Conservation (phyloP, 768 basidiomycete genomes). For the Amanita muscaria region DNA sequence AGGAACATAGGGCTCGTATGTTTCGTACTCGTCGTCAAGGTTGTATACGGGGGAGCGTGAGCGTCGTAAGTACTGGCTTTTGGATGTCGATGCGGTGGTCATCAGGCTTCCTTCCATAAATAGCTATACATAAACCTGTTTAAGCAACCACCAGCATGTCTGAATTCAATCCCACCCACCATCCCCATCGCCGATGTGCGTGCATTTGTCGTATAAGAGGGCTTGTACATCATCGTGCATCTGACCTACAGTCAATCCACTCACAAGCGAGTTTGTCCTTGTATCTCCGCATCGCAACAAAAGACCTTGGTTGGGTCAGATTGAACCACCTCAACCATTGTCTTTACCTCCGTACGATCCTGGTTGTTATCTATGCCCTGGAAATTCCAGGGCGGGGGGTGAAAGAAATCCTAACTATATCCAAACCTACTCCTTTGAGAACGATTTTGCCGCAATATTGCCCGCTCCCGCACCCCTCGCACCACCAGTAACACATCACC, state of each 20-base stretch:
- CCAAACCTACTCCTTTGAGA: slow-evolving; percentile 64
- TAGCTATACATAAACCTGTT: no score
- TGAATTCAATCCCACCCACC: slow-evolving; percentile 49
- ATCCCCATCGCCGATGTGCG: slow-evolving; percentile 68
- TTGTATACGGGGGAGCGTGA: slow-evolving; percentile 46
- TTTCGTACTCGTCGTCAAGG: slow-evolving; percentile 53
- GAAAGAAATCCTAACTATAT: slow-evolving; percentile 55
- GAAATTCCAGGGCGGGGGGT: slow-evolving; percentile 71
- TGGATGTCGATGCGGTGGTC: slow-evolving; percentile 29
- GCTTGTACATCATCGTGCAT: slow-evolving; percentile 6
- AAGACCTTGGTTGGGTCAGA: slow-evolving; percentile 87
- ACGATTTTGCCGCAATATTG: slow-evolving; percentile 78
- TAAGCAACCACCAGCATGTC: slow-evolving; percentile 16
- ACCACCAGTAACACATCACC: slow-evolving; percentile 46
- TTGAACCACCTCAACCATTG: slow-evolving; percentile 50
- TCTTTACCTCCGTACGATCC: slow-evolving; percentile 58
- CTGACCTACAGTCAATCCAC: slow-evolving; percentile 56
- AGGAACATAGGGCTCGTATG: slow-evolving; percentile 81
- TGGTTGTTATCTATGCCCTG: slow-evolving; percentile 81
- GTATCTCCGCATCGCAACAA: slow-evolving; percentile 87
- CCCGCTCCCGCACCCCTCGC: slow-evolving; percentile 47
- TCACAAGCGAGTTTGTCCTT: slow-evolving; percentile 67
- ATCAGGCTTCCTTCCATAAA: no score
- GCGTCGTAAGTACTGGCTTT: slow-evolving; percentile 44
- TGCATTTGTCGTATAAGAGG: slow-evolving; percentile 8